A percentile compares a stretch with the other conserved stretches of the same genome.
These are phyloP conservation scores for Primulina huaijiensis DNA, from an alignment of 257 asterid genomes.

Conservation along the genomic window DNA sequence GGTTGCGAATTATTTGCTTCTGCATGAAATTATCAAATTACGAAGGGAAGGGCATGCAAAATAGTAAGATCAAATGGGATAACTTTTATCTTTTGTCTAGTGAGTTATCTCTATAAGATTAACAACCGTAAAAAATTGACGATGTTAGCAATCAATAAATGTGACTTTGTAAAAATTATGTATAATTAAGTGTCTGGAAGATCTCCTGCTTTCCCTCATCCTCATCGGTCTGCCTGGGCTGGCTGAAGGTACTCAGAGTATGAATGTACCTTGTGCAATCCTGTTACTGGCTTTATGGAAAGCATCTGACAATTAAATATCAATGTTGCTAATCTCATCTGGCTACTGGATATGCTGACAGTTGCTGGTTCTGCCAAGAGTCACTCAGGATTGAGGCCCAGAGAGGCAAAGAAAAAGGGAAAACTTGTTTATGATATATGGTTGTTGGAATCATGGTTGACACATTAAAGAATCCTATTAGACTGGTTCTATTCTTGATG, in stretches of 20 bases:
- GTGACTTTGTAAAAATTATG: not conserved
- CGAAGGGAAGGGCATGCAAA: not conserved
- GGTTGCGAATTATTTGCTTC: not conserved
- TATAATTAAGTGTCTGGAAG: too few species aligned
- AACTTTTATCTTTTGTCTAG: not conserved
- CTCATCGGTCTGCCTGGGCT: not conserved
- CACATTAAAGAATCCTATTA: not conserved
- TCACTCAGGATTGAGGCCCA: too few species aligned
- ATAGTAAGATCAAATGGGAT: not conserved
- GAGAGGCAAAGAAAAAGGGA: too few species aligned
- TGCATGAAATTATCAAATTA: not conserved
- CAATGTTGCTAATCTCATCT: too few species aligned
- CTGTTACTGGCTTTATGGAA: too few species aligned
- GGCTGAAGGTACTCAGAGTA: not conserved
- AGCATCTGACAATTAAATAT: too few species aligned
- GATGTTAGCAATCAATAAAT: slow-evolving; percentile 5
- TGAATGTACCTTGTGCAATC: too few species aligned
- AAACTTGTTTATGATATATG: too few species aligned
- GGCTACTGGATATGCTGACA: too few species aligned
- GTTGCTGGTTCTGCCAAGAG: too few species aligned
- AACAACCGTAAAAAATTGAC: not conserved
- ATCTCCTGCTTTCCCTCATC: not conserved
- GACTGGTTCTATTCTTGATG: not conserved
- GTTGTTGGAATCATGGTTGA: not conserved
- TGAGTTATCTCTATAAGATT: slow-evolving; percentile 1